Percentiles rank a stretch among this genome's conserved stretches.
Evolutionary conservation across 2,329 filamentous ascomycete species (phyloP).

Genomic region (Phoma sp.): DNA sequence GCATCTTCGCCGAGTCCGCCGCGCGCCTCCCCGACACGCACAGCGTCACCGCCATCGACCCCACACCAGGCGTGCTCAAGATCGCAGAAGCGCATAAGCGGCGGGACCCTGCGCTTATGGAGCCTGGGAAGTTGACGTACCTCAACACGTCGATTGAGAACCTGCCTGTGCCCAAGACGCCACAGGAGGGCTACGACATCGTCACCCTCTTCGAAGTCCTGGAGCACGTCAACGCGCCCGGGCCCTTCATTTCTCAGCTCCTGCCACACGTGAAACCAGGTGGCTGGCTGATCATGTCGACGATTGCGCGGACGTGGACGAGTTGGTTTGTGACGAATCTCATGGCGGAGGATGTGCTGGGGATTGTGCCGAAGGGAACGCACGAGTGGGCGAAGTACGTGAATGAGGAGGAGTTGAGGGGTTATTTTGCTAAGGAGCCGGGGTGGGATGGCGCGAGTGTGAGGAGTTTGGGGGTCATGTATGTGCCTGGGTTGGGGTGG

Average conservation of each 20-base stretch:
- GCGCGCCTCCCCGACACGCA: constrained; percentile 69
- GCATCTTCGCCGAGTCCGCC: constrained; percentile 91
- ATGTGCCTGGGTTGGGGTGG: constrained; percentile 91
- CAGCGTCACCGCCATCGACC: constrained; percentile 78
- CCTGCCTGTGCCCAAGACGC: constrained; percentile 51
- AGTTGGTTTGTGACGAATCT: constrained; percentile 94
- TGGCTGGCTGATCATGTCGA: constrained; percentile 91
- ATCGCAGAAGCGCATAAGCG: constrained; percentile 79
- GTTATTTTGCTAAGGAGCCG: constrained; percentile 51
- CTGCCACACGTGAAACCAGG: constrained; percentile 82
- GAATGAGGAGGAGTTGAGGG: constrained; percentile 76
- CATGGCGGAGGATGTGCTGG: constrained; percentile 83
- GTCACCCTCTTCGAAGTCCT: constrained; percentile 93
- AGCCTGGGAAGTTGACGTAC: constrained; percentile 68
- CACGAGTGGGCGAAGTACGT: constrained; percentile 98
- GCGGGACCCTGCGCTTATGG: constrained; percentile 70
- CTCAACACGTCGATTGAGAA: constrained; percentile 78
- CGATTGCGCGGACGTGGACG: constrained; percentile 86
- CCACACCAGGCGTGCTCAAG: constrained; percentile 72
- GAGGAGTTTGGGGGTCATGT: constrained; percentile 79
- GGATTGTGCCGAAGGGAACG: constrained; percentile 89
- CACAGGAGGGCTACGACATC: constrained; percentile 69
- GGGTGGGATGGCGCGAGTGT: constrained; percentile 57
- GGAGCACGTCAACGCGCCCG: constrained; percentile 83
- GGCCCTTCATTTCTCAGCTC: constrained; percentile 73